A percentile compares a stretch with the other conserved stretches of the same genome.
Evolutionary conservation across 78 protist genomes (phyloP).

Genomic region (Acrasis kona): DNA sequence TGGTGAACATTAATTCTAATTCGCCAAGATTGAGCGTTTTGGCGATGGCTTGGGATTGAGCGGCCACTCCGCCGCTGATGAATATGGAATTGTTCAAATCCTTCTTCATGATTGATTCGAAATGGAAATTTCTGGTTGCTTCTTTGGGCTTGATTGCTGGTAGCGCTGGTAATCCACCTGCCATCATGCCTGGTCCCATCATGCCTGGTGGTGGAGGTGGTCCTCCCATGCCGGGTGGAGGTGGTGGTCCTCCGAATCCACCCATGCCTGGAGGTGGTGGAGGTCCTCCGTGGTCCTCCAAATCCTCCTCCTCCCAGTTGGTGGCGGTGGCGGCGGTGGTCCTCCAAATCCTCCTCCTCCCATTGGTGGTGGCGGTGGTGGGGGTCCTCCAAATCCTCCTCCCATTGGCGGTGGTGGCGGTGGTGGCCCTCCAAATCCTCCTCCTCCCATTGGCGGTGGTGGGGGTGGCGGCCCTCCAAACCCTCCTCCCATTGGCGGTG

Average conservation of each 20-base stretch:
- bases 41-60: not conserved
- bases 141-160: not conserved
- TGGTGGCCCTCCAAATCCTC: not conserved
- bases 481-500: not conserved
- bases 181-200: not conserved
- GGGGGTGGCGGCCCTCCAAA: not conserved
- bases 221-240: not conserved
- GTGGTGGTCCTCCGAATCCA: no score
- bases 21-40: not conserved
- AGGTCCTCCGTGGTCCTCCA: constrained; percentile 4
- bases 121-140: not conserved
- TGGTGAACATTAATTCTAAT: not conserved
- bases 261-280: not conserved
- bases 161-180: not conserved
- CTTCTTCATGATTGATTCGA: not conserved
- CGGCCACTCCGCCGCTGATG: not conserved
- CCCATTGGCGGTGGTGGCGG: not conserved
- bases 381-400: not conserved
- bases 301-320: not conserved
- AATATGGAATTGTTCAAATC: not conserved
- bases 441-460: constrained; percentile 1
- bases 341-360: not conserved
- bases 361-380: not conserved
- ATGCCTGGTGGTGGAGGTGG: not conserved
- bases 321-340: not conserved